Evolutionary conservation across 306 rosid species (phyloP), one percentile per base, ranked within the genome.

Genomic region (Quercus robur): DNA sequence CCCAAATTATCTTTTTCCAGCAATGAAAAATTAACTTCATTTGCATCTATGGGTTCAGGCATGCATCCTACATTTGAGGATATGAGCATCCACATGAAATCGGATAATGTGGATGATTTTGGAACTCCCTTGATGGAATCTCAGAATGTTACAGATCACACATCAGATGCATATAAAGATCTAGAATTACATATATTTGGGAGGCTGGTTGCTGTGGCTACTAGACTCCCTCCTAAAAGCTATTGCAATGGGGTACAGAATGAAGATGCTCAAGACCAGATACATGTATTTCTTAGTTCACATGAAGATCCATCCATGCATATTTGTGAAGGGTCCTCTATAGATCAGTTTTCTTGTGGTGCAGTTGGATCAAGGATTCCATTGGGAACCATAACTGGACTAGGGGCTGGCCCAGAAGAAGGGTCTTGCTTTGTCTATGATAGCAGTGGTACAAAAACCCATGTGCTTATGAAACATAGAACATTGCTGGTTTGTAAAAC

Each of bases 401-500:
- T 94, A 61, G 95, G 94, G 82, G 90, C 91, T 83, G 85, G 88
- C 85, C 85, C 88, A 15, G 98, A 94, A 1, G 97, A 94, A 88
- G 97, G 92, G 78, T 86, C 94, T 54, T 92, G 98, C 85, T 76
- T 82, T 82, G 95, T 91, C 84, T 93, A 91, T 70, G 79, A 92
- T 71, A 84, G 81, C 75, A 78, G 76, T 76, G 95, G 97, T 77
- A 83, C 86, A 76, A 86, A 92, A 84, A 94, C 97, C 79, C 98
- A 94, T 79, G 84, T 84, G 75, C 86, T 94, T 33, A 86, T 94
- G 97, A 94, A 94, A 82, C 97, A 94, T 84, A 85, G 98, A 81
- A 94, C 98, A 61, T 80, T 94, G 75, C 70, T 94, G 98, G 98
- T 92, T 38, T 71, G 97, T 84, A 70, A 61, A 72, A 58, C 77